Conservation (phyloP, 495 filamentous ascomycete species). For the Lasiosphaeriaceae sp. region DNA sequence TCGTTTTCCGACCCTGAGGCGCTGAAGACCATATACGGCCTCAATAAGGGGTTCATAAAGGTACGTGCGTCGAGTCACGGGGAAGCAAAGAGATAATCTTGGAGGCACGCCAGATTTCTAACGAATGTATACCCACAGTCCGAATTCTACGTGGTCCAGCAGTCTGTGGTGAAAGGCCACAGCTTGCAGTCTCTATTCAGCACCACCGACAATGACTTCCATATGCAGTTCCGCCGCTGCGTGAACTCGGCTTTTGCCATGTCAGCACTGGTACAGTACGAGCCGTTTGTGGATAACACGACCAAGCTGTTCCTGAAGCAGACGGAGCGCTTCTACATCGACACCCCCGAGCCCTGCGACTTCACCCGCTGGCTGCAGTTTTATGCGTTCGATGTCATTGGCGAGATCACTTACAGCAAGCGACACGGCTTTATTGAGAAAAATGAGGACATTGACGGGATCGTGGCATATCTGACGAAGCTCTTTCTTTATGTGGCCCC, state of each 20-base stretch:
- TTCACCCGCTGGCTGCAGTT: slow-evolving; percentile 73
- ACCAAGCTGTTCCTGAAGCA: slow-evolving; percentile 59
- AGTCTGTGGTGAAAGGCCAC: slow-evolving; percentile 59
- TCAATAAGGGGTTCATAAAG: slow-evolving; percentile 80
- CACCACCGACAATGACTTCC: slow-evolving; percentile 69
- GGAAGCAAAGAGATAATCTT: not conserved
- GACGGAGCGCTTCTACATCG: slow-evolving; percentile 57
- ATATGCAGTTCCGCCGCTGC: slow-evolving; percentile 63
- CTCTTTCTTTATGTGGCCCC: slow-evolving; percentile 58
- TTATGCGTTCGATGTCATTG: slow-evolving; percentile 76
- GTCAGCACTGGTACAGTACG: slow-evolving; percentile 65
- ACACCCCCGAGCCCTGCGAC: slow-evolving; percentile 51
- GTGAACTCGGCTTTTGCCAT: slow-evolving; percentile 73
- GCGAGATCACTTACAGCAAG: slow-evolving; percentile 62
- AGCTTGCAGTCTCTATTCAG: slow-evolving; percentile 72
- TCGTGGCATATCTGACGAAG: slow-evolving; percentile 51
- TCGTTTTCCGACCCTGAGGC: slow-evolving; percentile 65
- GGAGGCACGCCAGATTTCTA: too few species aligned
- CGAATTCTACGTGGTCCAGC: slow-evolving; percentile 67
- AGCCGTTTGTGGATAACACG: slow-evolving; percentile 69
- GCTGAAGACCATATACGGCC: slow-evolving; percentile 70
- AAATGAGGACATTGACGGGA: slow-evolving; percentile 61
- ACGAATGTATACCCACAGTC: slow-evolving; percentile 42
- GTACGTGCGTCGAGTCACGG: slow-evolving; percentile 31
- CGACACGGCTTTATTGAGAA: slow-evolving; percentile 60